Base-by-base conservation (phyloP, 2,329 filamentous ascomycete species). In the Pseudodiploospora longispora region DNA sequence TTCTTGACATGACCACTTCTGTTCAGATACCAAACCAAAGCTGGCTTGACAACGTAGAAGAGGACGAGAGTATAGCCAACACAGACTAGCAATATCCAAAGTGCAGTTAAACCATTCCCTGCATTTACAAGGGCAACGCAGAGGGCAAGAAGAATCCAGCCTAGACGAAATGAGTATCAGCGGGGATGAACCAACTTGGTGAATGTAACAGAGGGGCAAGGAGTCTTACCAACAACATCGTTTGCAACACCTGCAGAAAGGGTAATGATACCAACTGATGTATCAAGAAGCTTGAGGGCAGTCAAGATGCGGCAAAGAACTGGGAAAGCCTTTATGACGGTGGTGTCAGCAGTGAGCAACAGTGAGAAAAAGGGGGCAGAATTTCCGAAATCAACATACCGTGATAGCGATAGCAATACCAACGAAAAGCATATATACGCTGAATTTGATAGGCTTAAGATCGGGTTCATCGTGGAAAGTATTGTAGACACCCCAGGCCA, bases 351-450 rank as follows among this genome's bases (percentile, higher is more conserved):
- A 19, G 19, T 19, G 19, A 19, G 19, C 19, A 19, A 19, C 19
- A 19, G 19, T 19, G 19, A 19, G 19, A 19, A 19, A 19, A 19
- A 29, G 28, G 6, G 4, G 4, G 19, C 31, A 7, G 10, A 33
- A 10, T 6, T n/a, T 6, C n/a, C 19, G 5, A 27, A 10, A 6
- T 6, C 29, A n/a, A 42, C 55, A 10, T 40, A 60, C 58, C 1
- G 91, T 96, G 54, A 97, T 97, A 29, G 89, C 86, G 64, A 96
- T 83, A 1, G 91, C 91, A 42, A 95, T 90, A 63, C 90, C 91
- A 51, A 96, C 86, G 60, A 97, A 97, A 29, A 76, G 65, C 49
- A 71, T 71, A 39, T 88, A 79, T 8, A 73, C 67, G 40, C 70
- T 71, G 47, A 79, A 79, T 19, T 62, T 56, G 47, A 77, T 70